These are phyloP conservation scores for Copromyces sp. DNA, from an alignment of 495 filamentous ascomycete genomes.

Conservation along the genomic window DNA sequence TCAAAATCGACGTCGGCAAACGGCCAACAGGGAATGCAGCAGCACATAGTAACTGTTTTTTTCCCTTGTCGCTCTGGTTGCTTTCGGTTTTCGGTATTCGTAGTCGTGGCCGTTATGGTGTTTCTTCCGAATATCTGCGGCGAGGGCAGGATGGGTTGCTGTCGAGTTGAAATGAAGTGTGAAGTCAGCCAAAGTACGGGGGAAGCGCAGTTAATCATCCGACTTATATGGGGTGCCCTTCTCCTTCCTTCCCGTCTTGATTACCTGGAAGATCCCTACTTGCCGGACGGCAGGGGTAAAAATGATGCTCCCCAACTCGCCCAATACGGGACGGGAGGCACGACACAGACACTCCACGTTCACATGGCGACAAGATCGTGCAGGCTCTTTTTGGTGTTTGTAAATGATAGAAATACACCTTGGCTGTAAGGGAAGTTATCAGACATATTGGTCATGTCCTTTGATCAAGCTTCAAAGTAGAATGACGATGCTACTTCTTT, in stretches of 20 bases:
- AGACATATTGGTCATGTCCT: too few species aligned
- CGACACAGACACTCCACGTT: neutral
- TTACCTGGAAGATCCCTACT: neutral
- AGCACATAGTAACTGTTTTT: neutral
- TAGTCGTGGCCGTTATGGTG: neutral
- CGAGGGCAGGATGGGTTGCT: neutral
- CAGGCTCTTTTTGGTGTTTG: neutral
- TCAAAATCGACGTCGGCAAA: slow-evolving; percentile 34
- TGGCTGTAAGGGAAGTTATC: neutral
- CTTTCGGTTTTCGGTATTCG: neutral
- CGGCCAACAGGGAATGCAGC: slow-evolving; percentile 33
- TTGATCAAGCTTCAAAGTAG: too few species aligned
- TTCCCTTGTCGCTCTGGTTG: neutral
- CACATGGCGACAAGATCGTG: neutral
- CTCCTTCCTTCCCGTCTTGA: neutral
- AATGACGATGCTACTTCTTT: neutral
- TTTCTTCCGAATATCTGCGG: neutral
- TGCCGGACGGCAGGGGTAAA: neutral
- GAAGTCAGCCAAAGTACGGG: neutral
- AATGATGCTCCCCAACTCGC: neutral
- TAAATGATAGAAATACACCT: neutral
- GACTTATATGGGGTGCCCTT: neutral
- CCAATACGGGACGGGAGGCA: neutral
- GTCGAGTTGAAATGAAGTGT: neutral
- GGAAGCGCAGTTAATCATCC: neutral